phyloP scores from a whole-genome alignment of 2,329 filamentous ascomycete genomes.

The Zymoseptoria passerinii region DNA sequence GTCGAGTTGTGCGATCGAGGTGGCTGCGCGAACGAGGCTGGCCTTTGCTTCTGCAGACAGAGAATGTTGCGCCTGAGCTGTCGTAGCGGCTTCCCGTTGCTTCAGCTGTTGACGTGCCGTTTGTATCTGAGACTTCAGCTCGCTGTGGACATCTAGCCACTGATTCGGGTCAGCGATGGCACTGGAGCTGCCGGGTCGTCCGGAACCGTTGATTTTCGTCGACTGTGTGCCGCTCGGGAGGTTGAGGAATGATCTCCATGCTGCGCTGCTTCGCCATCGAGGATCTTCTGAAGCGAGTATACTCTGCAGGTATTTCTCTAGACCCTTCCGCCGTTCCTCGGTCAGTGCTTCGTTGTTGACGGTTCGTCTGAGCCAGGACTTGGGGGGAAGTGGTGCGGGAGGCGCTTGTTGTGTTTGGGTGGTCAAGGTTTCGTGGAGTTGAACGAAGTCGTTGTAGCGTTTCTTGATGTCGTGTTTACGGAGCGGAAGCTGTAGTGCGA shows the following conservation, averaged over 20 bases:
- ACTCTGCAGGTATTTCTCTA: slow-evolving; percentile 63
- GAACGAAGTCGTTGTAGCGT: slow-evolving; percentile 71
- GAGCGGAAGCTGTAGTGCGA: slow-evolving; percentile 66
- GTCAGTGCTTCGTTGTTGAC: slow-evolving; percentile 61
- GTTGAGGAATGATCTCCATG: slow-evolving; percentile 67
- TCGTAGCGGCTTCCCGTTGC: slow-evolving; percentile 54
- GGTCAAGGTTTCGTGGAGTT: slow-evolving; percentile 56
- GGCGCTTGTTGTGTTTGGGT: slow-evolving; percentile 54
- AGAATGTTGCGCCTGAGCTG: slow-evolving; percentile 52
- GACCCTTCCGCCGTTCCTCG: slow-evolving; percentile 57
- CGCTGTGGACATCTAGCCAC: slow-evolving; percentile 68
- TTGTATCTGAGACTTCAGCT: slow-evolving; percentile 64
- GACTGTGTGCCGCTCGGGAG: slow-evolving; percentile 49
- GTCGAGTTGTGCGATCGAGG: slow-evolving; percentile 54
- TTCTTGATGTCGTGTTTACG: slow-evolving; percentile 69
- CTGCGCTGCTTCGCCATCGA: slow-evolving; percentile 64
- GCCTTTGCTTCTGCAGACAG: slow-evolving; percentile 63
- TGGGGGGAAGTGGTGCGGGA: slow-evolving; percentile 59
- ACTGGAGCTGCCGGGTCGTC: slow-evolving; percentile 11
- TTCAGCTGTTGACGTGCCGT: slow-evolving; percentile 59
- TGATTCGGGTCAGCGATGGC: slow-evolving; percentile 46
- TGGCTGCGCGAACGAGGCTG: slow-evolving; percentile 59
- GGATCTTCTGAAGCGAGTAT: slow-evolving; percentile 67
- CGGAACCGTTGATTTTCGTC: slow-evolving; percentile 2
- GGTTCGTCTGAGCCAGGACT: slow-evolving; percentile 71